Evolutionary conservation across 106 monocot genomes (phyloP).

Genomic region (Dendrobium huoshanense): DNA sequence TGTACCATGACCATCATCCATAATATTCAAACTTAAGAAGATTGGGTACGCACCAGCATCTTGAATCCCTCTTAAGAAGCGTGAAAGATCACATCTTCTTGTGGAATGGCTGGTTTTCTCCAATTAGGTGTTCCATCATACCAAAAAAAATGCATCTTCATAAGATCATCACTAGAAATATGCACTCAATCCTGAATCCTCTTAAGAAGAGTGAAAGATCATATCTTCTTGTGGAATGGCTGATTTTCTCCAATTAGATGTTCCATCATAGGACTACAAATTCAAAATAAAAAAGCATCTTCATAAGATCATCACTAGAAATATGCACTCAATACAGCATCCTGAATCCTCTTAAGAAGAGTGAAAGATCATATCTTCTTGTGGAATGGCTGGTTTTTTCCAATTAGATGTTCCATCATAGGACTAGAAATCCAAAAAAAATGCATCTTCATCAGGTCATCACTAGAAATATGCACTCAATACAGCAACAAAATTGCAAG

Average conservation of each 20-base stretch:
- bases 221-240: not conserved
- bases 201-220: not conserved
- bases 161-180: slow-evolving; percentile 3
- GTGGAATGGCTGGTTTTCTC: not conserved
- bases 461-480: not conserved
- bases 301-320: slow-evolving; percentile 5
- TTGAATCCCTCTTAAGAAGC: not conserved
- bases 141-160: not conserved
- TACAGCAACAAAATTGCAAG: not conserved
- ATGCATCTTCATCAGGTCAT: slow-evolving; percentile 7
- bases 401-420: not conserved
- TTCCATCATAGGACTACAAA: not conserved
- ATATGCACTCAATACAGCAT: not conserved
- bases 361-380: not conserved
- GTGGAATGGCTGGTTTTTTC: not conserved
- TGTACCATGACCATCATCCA: slow-evolving; percentile 7
- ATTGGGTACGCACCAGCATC: not conserved
- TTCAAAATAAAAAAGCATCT: not conserved
- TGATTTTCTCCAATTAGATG: not conserved
- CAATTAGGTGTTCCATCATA: not conserved
- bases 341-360: not conserved
- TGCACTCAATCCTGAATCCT: not conserved
- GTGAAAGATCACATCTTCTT: not conserved
- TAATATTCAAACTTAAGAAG: not conserved
- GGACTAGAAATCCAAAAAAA: not conserved